Conservation (phyloP, 306 rosid genomes). For the Arachis stenosperma region DNA sequence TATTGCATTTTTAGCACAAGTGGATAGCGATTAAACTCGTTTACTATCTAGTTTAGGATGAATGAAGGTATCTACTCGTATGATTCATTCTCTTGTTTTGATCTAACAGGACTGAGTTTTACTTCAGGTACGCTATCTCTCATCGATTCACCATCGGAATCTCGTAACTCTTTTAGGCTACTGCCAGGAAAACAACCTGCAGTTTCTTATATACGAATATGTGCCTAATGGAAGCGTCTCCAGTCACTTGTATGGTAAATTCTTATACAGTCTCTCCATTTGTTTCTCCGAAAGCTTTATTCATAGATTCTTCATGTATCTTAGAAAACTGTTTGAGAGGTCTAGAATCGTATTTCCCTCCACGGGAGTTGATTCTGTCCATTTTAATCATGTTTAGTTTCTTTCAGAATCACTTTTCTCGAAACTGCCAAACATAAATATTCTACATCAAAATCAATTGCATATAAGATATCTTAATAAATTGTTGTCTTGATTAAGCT, state of each 20-base stretch:
- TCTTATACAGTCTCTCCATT: conserved; percentile 41
- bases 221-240: conserved; percentile 92
- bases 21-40: too few species aligned
- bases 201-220: conserved; percentile 86
- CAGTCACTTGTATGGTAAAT: conserved; percentile 88
- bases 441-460: not conserved
- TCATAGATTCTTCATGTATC: not conserved
- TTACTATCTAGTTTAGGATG: conserved; percentile 1
- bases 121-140: conserved; percentile 80
- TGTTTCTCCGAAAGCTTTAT: conserved; percentile 3
- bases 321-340: too few species aligned
- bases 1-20: too few species aligned
- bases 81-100: conserved; percentile 44
- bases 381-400: too few species aligned
- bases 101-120: conserved; percentile 44
- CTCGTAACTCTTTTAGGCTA: conserved; percentile 87
- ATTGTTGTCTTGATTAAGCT: conserved; percentile 8
- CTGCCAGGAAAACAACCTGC: conserved; percentile 87
- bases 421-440: too few species aligned
- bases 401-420: too few species aligned
- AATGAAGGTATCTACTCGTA: conserved; percentile 7
- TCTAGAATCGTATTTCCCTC: too few species aligned
- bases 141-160: conserved; percentile 79
- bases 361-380: too few species aligned
- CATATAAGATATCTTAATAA: not conserved